phyloP scores from a whole-genome alignment of 805 yeast genomes.

The Candida caryicola region DNA sequence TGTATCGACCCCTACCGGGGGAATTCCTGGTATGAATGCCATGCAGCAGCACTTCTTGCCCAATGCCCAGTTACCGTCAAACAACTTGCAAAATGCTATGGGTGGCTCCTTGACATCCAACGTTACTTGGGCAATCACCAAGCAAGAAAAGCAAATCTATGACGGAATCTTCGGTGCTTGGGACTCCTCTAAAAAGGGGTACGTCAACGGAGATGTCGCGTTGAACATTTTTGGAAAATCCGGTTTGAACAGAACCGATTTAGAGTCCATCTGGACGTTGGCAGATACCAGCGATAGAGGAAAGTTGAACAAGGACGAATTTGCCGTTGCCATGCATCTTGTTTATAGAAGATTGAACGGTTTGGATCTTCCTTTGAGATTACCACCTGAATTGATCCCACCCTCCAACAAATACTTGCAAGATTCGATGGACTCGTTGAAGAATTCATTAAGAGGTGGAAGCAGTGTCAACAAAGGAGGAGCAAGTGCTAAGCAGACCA shows the following conservation, averaged over 20 bases:
- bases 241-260: constrained; percentile 79
- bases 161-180: constrained; percentile 86
- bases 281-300: constrained; percentile 83
- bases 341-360: constrained; percentile 90
- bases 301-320: constrained; percentile 81
- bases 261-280: constrained; percentile 88
- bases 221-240: constrained; percentile 86
- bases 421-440: constrained; percentile 67
- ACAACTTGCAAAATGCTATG: constrained; percentile 42
- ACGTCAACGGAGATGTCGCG: constrained; percentile 75
- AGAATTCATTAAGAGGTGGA: constrained; percentile 54
- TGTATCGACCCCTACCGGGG: constrained; percentile 65
- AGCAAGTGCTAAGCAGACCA: constrained; percentile 17
- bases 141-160: constrained; percentile 82
- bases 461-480: constrained; percentile 13
- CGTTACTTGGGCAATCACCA: constrained; percentile 79
- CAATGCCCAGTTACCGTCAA: constrained; percentile 32
- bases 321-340: constrained; percentile 95
- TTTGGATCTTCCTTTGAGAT: constrained; percentile 70
- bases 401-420: constrained; percentile 76
- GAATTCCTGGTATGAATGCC: constrained; percentile 66
- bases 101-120: constrained; percentile 46
- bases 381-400: constrained; percentile 89
- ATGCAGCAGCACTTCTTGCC: constrained; percentile 71
- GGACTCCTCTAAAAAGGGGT: constrained; percentile 69